Base-by-base conservation (phyloP, 495 filamentous ascomycete genomes). In the Pyrenula massariospora region DNA sequence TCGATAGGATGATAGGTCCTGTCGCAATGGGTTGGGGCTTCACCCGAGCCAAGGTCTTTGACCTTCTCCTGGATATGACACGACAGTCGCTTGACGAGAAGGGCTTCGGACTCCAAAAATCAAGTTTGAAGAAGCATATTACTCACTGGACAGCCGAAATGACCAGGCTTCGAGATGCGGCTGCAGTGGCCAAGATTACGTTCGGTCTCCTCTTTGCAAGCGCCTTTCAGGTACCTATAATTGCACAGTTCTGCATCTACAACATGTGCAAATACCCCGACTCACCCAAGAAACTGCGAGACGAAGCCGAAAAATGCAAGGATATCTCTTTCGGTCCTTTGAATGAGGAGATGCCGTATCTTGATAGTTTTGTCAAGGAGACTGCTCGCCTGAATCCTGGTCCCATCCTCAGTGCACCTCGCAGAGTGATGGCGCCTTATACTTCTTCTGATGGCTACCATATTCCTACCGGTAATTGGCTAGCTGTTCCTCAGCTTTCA, bases 321-420 rank as follows among this genome's bases (percentile, higher is more conserved):
- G 53, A 52, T 20, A 21, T 55, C 1, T 3, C 52, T 0, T 59
- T 57, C 53, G 48, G 52, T 2, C 22, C 54, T 10, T 23, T 55
- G 49, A 62, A 61, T 22, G 12, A 53, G 54, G 57, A 61, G 20
- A 63, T 62, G 60, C 59, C 61, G 1, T 55, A 62, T 53, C 48
- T 63, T 8, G 61, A 63, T 50, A 63, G 61, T 42, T 63, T 63
- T 51, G 23, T 63, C 1, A 63, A 63, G 52, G 61, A 63, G 48
- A 57, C 61, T 23, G 56, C 60, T 19, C 56, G 61, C 10, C 56
- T 63, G 24, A 57, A 50, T 24, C 60, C 61, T 0, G 51, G 56
- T 48, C 53, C 42, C 10, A 25, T 25, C 60, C 58, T 62, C 25
- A 60, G 22, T 23, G 31, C 25, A 1, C 58, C 53, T 21, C 53